These are phyloP conservation scores for Phialemonium atrogriseum DNA, from an alignment of 2,329 filamentous ascomycete genomes.

Conservation along the genomic window DNA sequence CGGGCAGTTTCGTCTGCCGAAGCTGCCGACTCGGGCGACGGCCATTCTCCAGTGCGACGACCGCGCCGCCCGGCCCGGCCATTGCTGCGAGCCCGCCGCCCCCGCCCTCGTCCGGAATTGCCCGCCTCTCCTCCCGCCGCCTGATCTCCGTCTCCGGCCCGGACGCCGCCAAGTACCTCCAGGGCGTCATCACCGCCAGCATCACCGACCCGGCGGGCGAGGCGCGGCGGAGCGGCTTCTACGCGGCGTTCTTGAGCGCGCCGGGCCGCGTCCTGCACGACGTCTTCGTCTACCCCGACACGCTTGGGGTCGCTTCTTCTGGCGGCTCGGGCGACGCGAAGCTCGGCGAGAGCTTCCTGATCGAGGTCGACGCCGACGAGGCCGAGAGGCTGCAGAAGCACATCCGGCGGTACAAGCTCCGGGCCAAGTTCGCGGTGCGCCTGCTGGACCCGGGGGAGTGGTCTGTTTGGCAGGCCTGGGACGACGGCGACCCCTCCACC, in stretches of 20 bases:
- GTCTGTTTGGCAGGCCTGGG: constrained; percentile 69
- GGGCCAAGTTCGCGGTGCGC: constrained; percentile 67
- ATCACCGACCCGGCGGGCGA: constrained; percentile 28
- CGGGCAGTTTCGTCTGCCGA: constrained; percentile 17
- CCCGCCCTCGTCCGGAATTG: constrained; percentile 38
- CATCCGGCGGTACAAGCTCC: constrained; percentile 77
- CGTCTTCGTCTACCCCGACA: constrained; percentile 74
- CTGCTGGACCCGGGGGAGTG: constrained; percentile 57
- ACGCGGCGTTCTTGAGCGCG: constrained; percentile 79
- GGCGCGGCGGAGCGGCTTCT: constrained; percentile 48
- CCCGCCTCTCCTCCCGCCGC: constrained; percentile 61
- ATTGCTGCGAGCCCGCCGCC: constrained; percentile 23
- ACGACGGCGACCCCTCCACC: too few relatives aligned
- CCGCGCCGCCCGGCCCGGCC: constrained; percentile 8
- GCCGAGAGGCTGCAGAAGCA: constrained; percentile 57
- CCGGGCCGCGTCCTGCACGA: constrained; percentile 80
- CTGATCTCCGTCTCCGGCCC: constrained; percentile 72
- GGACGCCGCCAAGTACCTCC: constrained; percentile 77
- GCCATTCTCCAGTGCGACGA: constrained; percentile 10
- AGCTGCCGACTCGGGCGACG: constrained; percentile 13
- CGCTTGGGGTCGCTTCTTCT: constrained; percentile 18
- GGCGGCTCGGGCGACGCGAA: constrained; percentile 7
- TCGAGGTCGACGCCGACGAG: constrained; percentile 73
- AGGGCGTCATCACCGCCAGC: constrained; percentile 76
- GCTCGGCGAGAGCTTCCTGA: constrained; percentile 50